Base-by-base conservation (phyloP, 306 rosid species). In the Vigna radiata region DNA sequence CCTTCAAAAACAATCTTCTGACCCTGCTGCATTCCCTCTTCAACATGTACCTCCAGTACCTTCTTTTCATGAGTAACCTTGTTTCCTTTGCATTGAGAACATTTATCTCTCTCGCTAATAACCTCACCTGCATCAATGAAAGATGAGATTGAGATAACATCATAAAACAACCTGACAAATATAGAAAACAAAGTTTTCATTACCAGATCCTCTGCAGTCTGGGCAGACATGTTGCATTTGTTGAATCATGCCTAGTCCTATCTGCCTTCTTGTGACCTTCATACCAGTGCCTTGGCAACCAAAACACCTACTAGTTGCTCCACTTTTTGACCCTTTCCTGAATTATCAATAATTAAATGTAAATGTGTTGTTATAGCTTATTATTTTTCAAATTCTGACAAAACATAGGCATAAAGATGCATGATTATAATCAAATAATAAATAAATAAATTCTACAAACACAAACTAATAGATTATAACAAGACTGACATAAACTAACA, bases 271-370 rank as follows among this genome's bases (percentile, higher is more conserved):
- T 43, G 87, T 83, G 73, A 87, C 48, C 82, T 88, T 91, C 95
- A 90, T 81, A 27, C 97, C 91, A 11, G 88, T 44, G n/a, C 95
- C 95, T 58, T 88, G 91, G 74, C 95, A 91, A 46, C 95, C 95
- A 79, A 52, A 81, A 73, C 95, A 91, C 85, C 76, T 84, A 47
- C 90, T 89, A 58, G 93, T 43, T 41, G 70, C 64, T 55, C 97
- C 97, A 73, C 89, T 88, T 83, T 88, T 90, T 10, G 93, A 85
- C 61, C 95, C 97, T 81, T 91, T 91, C 84, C 97, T 90, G 91
- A 56, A 72, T 77, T 18, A 31, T 70, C 17, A 52, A 61, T 48
- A 58, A 55, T 27, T 15, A 56, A 41, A 77, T 55, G 17, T 76
- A 65, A 61, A 58, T 53, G 4, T 15, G 23, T 11, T 47, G 58